These are phyloP conservation scores for Coprinopsis cinerea DNA, from an alignment of 768 basidiomycete species.

Conservation along the genomic window DNA sequence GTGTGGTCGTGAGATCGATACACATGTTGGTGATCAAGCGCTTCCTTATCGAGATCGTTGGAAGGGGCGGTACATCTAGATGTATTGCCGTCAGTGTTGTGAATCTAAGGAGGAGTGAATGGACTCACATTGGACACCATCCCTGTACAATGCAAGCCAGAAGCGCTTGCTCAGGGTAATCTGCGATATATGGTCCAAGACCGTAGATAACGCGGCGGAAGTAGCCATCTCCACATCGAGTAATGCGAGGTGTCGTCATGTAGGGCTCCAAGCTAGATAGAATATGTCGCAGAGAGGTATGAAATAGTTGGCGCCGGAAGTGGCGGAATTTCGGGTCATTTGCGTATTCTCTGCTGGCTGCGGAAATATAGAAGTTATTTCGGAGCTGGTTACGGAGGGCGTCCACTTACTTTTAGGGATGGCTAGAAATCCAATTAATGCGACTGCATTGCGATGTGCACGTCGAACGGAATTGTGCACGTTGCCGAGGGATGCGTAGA, in stretches of 20 bases:
- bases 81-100: no score
- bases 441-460: slow-evolving; percentile 25
- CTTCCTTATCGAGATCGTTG: no score
- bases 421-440: slow-evolving; percentile 22
- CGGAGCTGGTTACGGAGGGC: neutral
- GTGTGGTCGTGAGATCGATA: no score
- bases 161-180: no score
- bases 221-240: slow-evolving; percentile 19
- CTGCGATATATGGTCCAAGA: no score
- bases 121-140: slow-evolving; percentile 22
- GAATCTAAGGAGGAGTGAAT: no score
- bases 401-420: slow-evolving; percentile 17
- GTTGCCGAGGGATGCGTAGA: slow-evolving; percentile 28
- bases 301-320: slow-evolving; percentile 2
- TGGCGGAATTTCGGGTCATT: neutral
- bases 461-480: slow-evolving; percentile 25
- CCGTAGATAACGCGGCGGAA: neutral
- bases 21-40: no score
- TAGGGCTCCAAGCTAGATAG: neutral
- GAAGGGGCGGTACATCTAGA: no score
- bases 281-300: slow-evolving; percentile 1
- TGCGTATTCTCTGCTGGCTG: neutral
- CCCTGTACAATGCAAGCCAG: slow-evolving; percentile 19
- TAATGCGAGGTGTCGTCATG: neutral
- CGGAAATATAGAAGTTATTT: neutral